These are phyloP conservation scores for Letharia columbiana DNA, from an alignment of 495 filamentous ascomycete genomes.

Conservation along the genomic window DNA sequence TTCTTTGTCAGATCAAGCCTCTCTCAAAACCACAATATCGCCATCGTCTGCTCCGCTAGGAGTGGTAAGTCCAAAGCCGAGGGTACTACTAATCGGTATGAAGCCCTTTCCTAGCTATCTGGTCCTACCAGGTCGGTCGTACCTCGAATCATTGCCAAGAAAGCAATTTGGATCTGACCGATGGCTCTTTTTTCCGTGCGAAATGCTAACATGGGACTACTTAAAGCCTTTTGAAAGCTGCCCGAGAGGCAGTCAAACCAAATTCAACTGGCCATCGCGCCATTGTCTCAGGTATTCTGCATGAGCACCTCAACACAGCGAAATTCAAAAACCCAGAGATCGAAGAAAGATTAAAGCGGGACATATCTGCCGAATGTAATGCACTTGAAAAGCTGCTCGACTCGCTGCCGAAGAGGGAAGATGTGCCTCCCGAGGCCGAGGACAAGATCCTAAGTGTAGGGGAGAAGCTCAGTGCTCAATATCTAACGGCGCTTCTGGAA, in stretches of 20 bases:
- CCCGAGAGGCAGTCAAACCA: slow-evolving; percentile 18
- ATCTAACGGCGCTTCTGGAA: slow-evolving; percentile 73
- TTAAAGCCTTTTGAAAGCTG: slow-evolving; percentile 20
- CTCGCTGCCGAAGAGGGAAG: slow-evolving; percentile 49
- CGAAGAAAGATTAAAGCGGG: slow-evolving; percentile 44
- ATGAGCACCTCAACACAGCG: slow-evolving; percentile 13
- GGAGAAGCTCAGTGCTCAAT: slow-evolving; percentile 84
- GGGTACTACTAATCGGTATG: slow-evolving; percentile 84
- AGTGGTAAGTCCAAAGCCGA: slow-evolving; percentile 84
- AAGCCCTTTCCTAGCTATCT: background rate
- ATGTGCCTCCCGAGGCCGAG: slow-evolving; percentile 72
- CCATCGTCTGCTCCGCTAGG: slow-evolving; percentile 86
- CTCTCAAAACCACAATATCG: slow-evolving; percentile 47
- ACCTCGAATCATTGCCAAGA: background rate
- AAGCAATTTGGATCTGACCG: background rate
- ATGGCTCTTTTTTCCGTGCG: background rate
- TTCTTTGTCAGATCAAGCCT: slow-evolving; percentile 6
- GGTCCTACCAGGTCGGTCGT: background rate
- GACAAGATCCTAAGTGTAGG: slow-evolving; percentile 88
- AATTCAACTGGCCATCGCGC: slow-evolving; percentile 8
- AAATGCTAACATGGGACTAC: background rate
- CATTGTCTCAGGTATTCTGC: slow-evolving; percentile 19
- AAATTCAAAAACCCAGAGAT: slow-evolving; percentile 45
- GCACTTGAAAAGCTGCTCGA: slow-evolving; percentile 50
- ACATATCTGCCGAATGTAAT: slow-evolving; percentile 65